A percentile compares a stretch with the other conserved stretches of the same genome.
Conservation (phyloP, 75 land plant species). For the Isoetes taiwanensis region DNA sequence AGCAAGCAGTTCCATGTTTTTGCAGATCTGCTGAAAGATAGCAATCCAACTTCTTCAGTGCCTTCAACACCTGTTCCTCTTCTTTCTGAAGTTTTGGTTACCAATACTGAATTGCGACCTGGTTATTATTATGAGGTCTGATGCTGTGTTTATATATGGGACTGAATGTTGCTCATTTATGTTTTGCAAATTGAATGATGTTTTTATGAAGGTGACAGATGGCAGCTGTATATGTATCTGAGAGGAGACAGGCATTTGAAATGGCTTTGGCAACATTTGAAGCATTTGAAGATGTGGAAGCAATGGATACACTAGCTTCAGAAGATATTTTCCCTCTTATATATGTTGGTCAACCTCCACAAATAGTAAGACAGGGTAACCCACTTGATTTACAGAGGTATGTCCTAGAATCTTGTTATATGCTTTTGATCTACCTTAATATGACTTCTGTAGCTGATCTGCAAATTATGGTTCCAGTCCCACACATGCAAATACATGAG, state of each 20-base stretch:
- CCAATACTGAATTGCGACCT: slow-evolving; percentile 74
- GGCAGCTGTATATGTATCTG: slow-evolving; percentile 62
- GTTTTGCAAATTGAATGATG: no score
- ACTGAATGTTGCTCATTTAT: no score
- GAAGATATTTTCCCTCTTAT: slow-evolving; percentile 57
- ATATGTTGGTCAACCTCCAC: slow-evolving; percentile 76
- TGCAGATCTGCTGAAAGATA: slow-evolving; percentile 74
- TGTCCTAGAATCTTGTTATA: slow-evolving; percentile 7
- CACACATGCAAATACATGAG: slow-evolving; percentile 53
- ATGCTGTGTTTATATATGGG: no score
- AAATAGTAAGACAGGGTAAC: slow-evolving; percentile 44
- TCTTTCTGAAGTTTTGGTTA: slow-evolving; percentile 28
- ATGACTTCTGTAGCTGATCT: not conserved
- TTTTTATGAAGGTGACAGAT: slow-evolving; percentile 59
- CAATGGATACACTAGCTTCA: slow-evolving; percentile 28
- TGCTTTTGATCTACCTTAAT: not conserved
- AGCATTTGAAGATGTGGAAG: slow-evolving; percentile 19
- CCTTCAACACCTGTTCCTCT: slow-evolving; percentile 18
- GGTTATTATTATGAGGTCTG: slow-evolving; percentile 79
- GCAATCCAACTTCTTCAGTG: slow-evolving; percentile 29
- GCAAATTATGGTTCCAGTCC: slow-evolving; percentile 38
- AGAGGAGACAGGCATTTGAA: slow-evolving; percentile 47
- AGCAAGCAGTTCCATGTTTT: slow-evolving; percentile 86
- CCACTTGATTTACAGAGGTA: slow-evolving; percentile 38
- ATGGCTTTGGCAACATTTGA: slow-evolving; percentile 20